These are phyloP conservation scores for Leucocoprinus birnbaumii DNA, from an alignment of 768 basidiomycete genomes.

Conservation along the genomic window DNA sequence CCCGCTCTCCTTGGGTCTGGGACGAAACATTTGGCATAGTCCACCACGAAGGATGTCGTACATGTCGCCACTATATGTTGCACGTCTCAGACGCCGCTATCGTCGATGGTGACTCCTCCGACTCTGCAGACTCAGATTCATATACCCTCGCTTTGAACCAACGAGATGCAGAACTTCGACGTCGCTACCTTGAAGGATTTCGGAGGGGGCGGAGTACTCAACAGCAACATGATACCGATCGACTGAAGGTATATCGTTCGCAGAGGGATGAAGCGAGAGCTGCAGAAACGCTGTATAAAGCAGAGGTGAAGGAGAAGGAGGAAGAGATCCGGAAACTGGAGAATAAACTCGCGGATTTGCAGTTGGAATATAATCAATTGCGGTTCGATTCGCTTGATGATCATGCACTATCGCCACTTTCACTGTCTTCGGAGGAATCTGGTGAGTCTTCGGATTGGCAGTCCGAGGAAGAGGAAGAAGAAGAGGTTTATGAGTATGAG, in stretches of 20 bases:
- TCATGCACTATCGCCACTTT: neutral
- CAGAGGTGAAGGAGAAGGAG: conserved; percentile 14
- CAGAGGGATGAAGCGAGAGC: conserved; percentile 21
- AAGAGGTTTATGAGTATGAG: neutral
- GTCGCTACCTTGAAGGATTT: conserved; percentile 16
- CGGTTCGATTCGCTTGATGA: neutral
- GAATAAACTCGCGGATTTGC: conserved; percentile 21
- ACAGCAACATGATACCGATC: conserved; percentile 12
- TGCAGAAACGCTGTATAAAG: conserved; percentile 8
- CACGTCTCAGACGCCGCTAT: conserved; percentile 12
- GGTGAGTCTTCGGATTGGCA: neutral
- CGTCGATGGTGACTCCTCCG: conserved; percentile 8
- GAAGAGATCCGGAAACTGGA: conserved; percentile 18
- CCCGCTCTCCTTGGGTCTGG: neutral
- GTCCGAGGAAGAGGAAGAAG: neutral
- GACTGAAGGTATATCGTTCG: conserved; percentile 14
- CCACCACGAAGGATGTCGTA: conserved; percentile 13
- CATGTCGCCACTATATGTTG: conserved; percentile 15
- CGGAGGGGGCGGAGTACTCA: conserved; percentile 16
- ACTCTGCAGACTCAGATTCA: conserved; percentile 5
- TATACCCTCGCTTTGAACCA: conserved; percentile 14
- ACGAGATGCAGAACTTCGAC: conserved; percentile 10
- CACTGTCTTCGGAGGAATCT: neutral
- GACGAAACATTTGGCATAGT: conserved; percentile 17
- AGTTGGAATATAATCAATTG: conserved; percentile 19